These are phyloP conservation scores for Phytophthora podocarpi DNA, from an alignment of 352 stramenopile species.

Conservation along the genomic window DNA sequence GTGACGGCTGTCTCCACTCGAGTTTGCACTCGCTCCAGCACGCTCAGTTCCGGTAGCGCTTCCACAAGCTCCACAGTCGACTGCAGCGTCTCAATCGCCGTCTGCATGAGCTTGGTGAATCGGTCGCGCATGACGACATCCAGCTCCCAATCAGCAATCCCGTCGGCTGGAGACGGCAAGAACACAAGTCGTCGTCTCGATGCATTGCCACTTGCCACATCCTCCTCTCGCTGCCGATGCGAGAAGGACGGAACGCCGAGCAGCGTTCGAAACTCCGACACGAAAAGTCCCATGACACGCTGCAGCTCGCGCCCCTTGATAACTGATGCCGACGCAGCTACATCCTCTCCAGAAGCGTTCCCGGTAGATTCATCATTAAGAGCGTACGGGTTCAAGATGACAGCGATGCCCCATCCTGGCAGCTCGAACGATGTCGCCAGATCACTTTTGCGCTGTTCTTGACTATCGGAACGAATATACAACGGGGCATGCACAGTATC, in stretches of 20 bases:
- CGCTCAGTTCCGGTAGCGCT: constrained; percentile 74
- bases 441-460: constrained; percentile 4
- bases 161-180: constrained; percentile 51
- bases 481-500: constrained; percentile 52
- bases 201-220: neutral
- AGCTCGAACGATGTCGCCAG: constrained; percentile 71
- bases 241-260: constrained; percentile 64
- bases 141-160: constrained; percentile 78
- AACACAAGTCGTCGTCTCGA: constrained; percentile 38
- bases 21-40: constrained; percentile 64
- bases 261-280: constrained; percentile 65
- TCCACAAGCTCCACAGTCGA: constrained; percentile 76
- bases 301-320: constrained; percentile 40
- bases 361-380: constrained; percentile 14
- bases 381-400: constrained; percentile 51
- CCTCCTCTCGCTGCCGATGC: constrained; percentile 41
- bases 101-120: constrained; percentile 59
- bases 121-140: constrained; percentile 55
- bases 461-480: constrained; percentile 42
- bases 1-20: constrained; percentile 57
- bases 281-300: constrained; percentile 71
- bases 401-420: constrained; percentile 67
- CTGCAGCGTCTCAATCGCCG: constrained; percentile 68
- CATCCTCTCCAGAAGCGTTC: neutral
- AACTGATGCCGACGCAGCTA: neutral